Evolutionary conservation across 768 basidiomycete genomes (phyloP), one percentile per base, ranked within the genome.

Genomic region (Tylopilus plumbeoviolaceoides): DNA sequence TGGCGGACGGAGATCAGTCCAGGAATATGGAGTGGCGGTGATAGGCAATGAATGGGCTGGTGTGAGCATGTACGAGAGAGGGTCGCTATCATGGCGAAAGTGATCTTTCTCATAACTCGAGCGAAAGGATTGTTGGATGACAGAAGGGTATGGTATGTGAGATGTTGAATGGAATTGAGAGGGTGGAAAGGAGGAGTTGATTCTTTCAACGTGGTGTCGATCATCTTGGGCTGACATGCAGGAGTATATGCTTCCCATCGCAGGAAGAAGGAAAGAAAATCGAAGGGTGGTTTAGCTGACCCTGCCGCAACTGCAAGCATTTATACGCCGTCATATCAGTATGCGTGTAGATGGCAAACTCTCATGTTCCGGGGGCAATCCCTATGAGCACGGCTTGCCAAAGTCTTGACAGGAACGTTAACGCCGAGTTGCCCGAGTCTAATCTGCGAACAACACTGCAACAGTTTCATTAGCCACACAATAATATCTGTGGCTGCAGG

Each of bases 141-240:
- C 63, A 9, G 72, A 73, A 2, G 63, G 61, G 30, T 68, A 62
- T 3, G 66, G 70, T 50, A 72, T 73, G 20, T 68, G 62, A 43
- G 73, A 76, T 45, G 72, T 71, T 11, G 79, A 53, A 56, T 63
- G 72, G 54, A 78, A 47, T 15, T 69, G 74, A 47, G 78, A 53
- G 53, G 54, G 20, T 61, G 18, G 33, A 33, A 15, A 20, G 12
- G 35, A 5, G 35, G 17, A 18, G 38, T 7, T 10, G 38, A n/a
- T 20, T 10, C n/a, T 39, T 8, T 39, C 38, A 20, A 7, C 12
- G 7, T 51, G 54, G 2, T 1, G 39, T 17, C 30, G 56, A 47
- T 53, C 48, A 20, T 57, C 50, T 14, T 49, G 53, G 17, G 49
- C 30, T 21, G 58, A 45, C 23, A 54, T 28, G 52, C 60, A 58